A percentile compares a stretch with the other conserved stretches of the same genome.
Evolutionary conservation across 2,329 filamentous ascomycete genomes (phyloP).

Genomic region (Acephala macrosclerotiorum): DNA sequence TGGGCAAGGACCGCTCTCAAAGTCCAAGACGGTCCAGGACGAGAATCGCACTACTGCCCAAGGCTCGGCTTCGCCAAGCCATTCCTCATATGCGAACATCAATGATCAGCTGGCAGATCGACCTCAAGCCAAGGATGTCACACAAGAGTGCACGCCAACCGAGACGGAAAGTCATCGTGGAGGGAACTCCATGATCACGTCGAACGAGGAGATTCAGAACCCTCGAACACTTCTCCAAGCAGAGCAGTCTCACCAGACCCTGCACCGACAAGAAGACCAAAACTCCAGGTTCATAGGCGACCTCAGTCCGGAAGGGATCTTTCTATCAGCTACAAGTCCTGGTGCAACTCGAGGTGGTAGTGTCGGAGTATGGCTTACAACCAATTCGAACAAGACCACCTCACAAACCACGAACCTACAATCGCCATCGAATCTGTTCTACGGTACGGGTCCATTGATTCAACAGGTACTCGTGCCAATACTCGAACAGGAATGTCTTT

Average conservation of each 20-base stretch:
- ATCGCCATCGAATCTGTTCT: conserved; percentile 29
- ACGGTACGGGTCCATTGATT: conserved; percentile 30
- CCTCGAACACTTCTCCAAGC: not conserved
- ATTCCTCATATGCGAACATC: not conserved
- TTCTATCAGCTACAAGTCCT: conserved; percentile 60
- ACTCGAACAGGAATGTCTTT: conserved; percentile 45
- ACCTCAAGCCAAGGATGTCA: not conserved
- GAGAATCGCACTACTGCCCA: not conserved
- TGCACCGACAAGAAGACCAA: not conserved
- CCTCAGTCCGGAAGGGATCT: conserved; percentile 66
- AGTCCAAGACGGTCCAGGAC: not conserved
- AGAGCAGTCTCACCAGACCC: not conserved
- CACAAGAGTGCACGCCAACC: not conserved
- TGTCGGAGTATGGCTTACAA: conserved; percentile 61
- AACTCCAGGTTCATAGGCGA: conserved; percentile 61
- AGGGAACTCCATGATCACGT: not conserved
- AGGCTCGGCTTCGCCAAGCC: not conserved
- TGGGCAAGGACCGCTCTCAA: not conserved
- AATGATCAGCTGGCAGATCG: not conserved
- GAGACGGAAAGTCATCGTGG: not conserved
- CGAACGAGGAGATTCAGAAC: not conserved
- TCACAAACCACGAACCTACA: conserved; percentile 33
- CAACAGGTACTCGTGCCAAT: conserved; percentile 35
- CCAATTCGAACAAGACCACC: conserved; percentile 24
- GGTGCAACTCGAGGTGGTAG: conserved; percentile 53